These are phyloP conservation scores for Teratosphaeria zuluensis DNA, from an alignment of 2,329 filamentous ascomycete species.

Conservation along the genomic window DNA sequence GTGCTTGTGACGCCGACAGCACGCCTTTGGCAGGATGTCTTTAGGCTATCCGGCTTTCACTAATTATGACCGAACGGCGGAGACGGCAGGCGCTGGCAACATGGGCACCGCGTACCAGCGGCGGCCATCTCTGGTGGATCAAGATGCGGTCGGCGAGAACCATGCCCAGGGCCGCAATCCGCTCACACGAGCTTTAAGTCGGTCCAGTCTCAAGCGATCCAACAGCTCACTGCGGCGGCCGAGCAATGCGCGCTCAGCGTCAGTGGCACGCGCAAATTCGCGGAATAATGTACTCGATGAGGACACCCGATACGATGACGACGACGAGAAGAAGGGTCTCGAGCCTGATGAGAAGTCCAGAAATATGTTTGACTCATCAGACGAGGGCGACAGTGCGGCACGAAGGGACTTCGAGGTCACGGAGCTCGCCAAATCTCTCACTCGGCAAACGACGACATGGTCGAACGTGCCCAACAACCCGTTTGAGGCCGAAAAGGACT, in stretches of 20 bases:
- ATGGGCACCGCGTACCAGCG: constrained; percentile 20
- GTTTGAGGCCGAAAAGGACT: constrained; percentile 31
- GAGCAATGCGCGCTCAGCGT: not conserved
- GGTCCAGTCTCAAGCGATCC: not conserved
- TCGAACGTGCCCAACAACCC: constrained; percentile 30
- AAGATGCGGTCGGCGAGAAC: constrained; percentile 2
- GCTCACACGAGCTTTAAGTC: constrained; percentile 6
- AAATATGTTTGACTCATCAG: constrained; percentile 12
- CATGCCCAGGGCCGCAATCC: constrained; percentile 3
- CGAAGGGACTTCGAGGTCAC: constrained; percentile 23
- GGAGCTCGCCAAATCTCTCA: constrained; percentile 34
- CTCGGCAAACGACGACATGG: constrained; percentile 27
- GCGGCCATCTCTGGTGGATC: constrained; percentile 7
- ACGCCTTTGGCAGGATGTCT: constrained; percentile 24
- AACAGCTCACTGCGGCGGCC: not conserved
- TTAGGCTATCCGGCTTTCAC: constrained; percentile 33
- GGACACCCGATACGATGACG: not conserved
- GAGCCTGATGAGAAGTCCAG: constrained; percentile 12
- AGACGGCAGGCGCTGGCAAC: constrained; percentile 27
- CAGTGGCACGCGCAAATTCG: not conserved
- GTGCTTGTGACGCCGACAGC: not conserved
- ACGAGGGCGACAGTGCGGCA: constrained; percentile 9
- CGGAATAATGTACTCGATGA: not conserved
- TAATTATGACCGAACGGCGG: constrained; percentile 32
- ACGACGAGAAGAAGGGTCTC: constrained; percentile 15